These are phyloP conservation scores for Petasospora rhodanensis DNA, from an alignment of 1,139 yeast species.

Conservation along the genomic window DNA sequence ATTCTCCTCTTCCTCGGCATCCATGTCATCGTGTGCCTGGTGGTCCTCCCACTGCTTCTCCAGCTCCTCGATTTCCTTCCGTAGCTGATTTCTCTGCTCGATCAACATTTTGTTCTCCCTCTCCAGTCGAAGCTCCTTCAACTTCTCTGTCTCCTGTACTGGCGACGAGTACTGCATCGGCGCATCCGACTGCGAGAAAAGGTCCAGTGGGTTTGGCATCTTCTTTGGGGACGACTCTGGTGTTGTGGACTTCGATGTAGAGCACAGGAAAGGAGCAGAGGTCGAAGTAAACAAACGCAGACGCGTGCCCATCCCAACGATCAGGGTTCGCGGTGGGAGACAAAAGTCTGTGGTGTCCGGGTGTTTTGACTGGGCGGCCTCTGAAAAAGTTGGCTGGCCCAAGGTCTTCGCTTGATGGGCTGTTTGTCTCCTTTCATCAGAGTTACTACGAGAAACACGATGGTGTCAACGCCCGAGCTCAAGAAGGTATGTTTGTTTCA, in stretches of 20 bases:
- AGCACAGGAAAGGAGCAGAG: neutral
- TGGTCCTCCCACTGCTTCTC: constrained; percentile 15
- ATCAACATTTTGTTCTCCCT: constrained; percentile 14
- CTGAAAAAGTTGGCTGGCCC: neutral
- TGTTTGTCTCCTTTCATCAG: neutral
- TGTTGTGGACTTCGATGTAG: neutral
- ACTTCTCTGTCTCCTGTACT: constrained; percentile 13
- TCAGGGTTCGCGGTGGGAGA: constrained; percentile 2
- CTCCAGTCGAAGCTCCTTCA: constrained; percentile 11
- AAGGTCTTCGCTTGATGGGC: neutral
- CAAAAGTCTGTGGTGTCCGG: constrained; percentile 2
- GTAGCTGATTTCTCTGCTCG: constrained; percentile 6
- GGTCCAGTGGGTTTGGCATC: constrained; percentile 4
- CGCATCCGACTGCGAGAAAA: constrained; percentile 8
- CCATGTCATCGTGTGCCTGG: constrained; percentile 6
- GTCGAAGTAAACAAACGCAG: neutral
- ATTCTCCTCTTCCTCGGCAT: constrained; percentile 4
- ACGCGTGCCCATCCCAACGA: neutral
- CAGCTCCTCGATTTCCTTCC: constrained; percentile 11
- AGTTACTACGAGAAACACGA: too few relatives aligned
- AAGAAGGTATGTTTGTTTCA: constrained; percentile 41
- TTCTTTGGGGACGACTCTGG: neutral
- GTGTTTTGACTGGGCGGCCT: neutral
- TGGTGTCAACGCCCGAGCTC: constrained; percentile 67
- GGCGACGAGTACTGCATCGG: constrained; percentile 11